phyloP scores from a whole-genome alignment of 148 eudicot genomes.

The Heliosperma pusillum region DNA sequence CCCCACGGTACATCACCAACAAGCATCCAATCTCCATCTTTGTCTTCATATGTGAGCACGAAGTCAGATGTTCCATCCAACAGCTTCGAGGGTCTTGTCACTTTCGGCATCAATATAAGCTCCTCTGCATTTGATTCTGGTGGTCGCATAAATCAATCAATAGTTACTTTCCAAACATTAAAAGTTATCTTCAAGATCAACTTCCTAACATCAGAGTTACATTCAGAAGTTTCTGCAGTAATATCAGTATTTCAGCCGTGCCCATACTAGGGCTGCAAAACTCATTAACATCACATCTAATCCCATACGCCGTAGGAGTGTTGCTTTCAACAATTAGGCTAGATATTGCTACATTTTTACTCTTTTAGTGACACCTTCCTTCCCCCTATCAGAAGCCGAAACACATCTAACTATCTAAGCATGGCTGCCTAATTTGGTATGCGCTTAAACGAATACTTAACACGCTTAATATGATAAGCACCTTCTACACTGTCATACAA shows the following conservation, averaged over 20 bases:
- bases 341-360: background rate
- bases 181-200: constrained; percentile 1
- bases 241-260: background rate
- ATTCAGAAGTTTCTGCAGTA: background rate
- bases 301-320: background rate
- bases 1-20: constrained; percentile 96
- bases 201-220: background rate
- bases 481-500: too few relatives aligned
- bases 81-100: constrained; percentile 44
- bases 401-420: too few relatives aligned
- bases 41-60: constrained; percentile 94
- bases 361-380: background rate
- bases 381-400: background rate
- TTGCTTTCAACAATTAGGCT: background rate
- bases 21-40: constrained; percentile 97
- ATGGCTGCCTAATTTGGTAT: too few relatives aligned
- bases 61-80: constrained; percentile 78
- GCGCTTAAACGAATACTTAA: too few relatives aligned
- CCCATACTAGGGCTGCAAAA: too few relatives aligned
- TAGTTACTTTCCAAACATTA: constrained; percentile 8
- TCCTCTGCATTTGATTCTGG: constrained; percentile 51
- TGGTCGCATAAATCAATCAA: background rate
- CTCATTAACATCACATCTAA: background rate
- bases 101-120: constrained; percentile 40
- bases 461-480: too few relatives aligned